Base-by-base conservation (phyloP, 768 basidiomycete species). In the Vararia minispora region DNA sequence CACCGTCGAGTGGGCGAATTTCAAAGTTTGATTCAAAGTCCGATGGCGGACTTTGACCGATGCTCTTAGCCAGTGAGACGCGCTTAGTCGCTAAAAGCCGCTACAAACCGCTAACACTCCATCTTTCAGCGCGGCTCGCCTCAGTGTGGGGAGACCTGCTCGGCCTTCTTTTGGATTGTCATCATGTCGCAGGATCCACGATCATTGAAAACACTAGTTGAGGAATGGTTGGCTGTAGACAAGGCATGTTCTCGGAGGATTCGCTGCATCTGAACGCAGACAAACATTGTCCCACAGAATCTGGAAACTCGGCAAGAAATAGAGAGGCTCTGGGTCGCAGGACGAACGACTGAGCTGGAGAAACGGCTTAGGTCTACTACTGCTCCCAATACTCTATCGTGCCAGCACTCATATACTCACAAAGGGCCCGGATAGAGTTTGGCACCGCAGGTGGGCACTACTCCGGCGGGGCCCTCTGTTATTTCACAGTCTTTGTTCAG, bases 381-480 rank as follows among this genome's bases (percentile, higher is more conserved):
- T 33, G 27, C 6, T 26, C 18, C 28, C 13, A 8, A 6, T 7
- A 22, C 17, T 35, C 11, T 17, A 18, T 37, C 26, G 30, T 11
- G 29, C 27, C 21, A 5, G 29, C n/a, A 16, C 11, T 14, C 12
- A 10, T 29, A 20, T 25, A 33, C 35, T 20, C 45, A 28, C 9
- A 23, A 28, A 84, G 82, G 47, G 60, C 60, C 4, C 72, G 88
- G 25, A 90, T 92, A 47, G 72, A 80, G 42, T 92, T 92, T 56
- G 88, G 88, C 4, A 92, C 88, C 17, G 86, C 88, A 40, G 87
- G 87, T 79, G 54, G 43, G 57, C 21, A 18, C n/a, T n/a, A n/a
- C n/a, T n/a, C n/a, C n/a, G n/a, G n/a, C n/a, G n/a, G n/a, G n/a
- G n/a, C n/a, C n/a, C n/a, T n/a, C n/a, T n/a, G 22, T 17, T 17